Evolutionary conservation across 257 asterid species (phyloP).

Genomic region (Jacaranda mimosifolia): DNA sequence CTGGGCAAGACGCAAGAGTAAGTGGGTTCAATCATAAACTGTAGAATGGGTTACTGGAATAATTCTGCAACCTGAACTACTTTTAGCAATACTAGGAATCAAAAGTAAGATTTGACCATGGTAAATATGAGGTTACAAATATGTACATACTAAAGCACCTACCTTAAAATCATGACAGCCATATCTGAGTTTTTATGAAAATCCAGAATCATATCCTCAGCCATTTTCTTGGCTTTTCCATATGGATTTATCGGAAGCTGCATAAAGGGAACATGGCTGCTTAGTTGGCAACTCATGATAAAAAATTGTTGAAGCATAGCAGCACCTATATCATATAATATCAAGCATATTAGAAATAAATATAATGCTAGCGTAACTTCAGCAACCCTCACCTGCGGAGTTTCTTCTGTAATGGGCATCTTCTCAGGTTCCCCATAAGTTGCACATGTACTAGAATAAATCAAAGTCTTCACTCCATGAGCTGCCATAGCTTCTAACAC

Average conservation of each 20-base stretch:
- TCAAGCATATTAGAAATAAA: slow-evolving; percentile 15
- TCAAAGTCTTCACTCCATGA: slow-evolving; percentile 70
- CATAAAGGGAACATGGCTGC: slow-evolving; percentile 33
- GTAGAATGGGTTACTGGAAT: no score
- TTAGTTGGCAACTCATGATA: slow-evolving; percentile 2
- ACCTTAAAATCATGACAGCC: slow-evolving; percentile 97
- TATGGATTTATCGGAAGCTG: slow-evolving; percentile 94
- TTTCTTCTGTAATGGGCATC: slow-evolving; percentile 89
- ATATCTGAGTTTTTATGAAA: slow-evolving; percentile 83
- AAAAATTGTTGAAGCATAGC: neutral
- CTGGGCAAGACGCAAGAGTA: no score
- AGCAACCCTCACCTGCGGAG: slow-evolving; percentile 64
- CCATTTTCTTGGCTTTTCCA: slow-evolving; percentile 99
- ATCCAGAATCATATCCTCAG: slow-evolving; percentile 93
- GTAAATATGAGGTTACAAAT: neutral
- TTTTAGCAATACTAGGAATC: no score
- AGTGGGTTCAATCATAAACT: no score
- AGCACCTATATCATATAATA: neutral
- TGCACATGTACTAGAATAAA: slow-evolving; percentile 95
- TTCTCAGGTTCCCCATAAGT: slow-evolving; percentile 91
- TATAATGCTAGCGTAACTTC: slow-evolving; percentile 13
- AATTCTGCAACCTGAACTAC: no score
- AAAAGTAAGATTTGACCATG: neutral
- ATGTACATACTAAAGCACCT: neutral
- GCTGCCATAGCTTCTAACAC: slow-evolving; percentile 83